Evolutionary conservation across 768 basidiomycete species (phyloP).

Genomic region (Gyrodon lividus): DNA sequence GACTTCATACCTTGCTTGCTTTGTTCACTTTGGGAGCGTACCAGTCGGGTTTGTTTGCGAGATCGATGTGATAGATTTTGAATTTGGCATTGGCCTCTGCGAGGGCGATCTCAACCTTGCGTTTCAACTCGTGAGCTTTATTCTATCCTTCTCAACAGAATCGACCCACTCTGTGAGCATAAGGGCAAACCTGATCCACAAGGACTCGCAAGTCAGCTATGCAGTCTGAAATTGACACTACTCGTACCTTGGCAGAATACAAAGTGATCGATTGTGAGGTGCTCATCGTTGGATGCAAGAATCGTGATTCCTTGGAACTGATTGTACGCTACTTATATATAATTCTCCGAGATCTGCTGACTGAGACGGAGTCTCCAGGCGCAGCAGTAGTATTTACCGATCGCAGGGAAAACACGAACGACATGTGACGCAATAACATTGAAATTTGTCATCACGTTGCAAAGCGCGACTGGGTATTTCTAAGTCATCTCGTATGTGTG

Average conservation of each 20-base stretch:
- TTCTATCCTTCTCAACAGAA: neutral
- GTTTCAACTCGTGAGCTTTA: neutral
- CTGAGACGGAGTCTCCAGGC: neutral
- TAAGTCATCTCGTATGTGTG: too few relatives aligned
- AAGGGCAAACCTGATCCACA: slow-evolving; percentile 50
- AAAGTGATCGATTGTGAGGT: slow-evolving; percentile 37
- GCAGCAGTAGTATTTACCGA: too few relatives aligned
- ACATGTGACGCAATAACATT: too few relatives aligned
- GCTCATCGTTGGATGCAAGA: slow-evolving; percentile 5
- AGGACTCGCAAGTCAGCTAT: slow-evolving; percentile 3
- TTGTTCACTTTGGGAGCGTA: slow-evolving; percentile 65
- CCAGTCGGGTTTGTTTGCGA: slow-evolving; percentile 68
- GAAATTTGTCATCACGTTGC: too few relatives aligned
- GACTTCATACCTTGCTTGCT: slow-evolving; percentile 52
- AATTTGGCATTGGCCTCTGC: slow-evolving; percentile 50
- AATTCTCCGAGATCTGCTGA: neutral
- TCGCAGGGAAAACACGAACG: too few relatives aligned
- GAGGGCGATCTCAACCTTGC: slow-evolving; percentile 59
- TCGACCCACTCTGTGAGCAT: slow-evolving; percentile 50
- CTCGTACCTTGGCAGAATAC: slow-evolving; percentile 47
- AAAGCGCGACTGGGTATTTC: too few relatives aligned
- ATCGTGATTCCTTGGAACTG: neutral
- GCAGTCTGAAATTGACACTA: neutral
- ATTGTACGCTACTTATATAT: neutral
- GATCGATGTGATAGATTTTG: slow-evolving; percentile 56